Percentiles rank a stretch among this genome's conserved stretches.
phyloP scores from a whole-genome alignment of 2,329 filamentous ascomycete species.

The Cladosporium sp. region DNA sequence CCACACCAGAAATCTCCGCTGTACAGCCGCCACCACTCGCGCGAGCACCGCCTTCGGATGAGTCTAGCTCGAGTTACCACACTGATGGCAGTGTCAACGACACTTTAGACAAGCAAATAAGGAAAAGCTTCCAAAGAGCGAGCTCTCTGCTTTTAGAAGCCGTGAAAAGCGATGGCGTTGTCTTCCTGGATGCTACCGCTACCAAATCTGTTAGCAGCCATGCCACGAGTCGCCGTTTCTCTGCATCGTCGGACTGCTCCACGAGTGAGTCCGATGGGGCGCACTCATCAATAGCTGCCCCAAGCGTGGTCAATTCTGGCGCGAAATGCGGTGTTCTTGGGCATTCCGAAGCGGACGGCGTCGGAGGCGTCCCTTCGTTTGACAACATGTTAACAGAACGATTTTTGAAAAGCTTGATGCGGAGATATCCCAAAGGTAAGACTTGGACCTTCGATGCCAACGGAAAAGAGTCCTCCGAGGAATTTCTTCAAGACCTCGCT shows the following conservation, averaged over 20 bases:
- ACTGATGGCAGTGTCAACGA: background rate
- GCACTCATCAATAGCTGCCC: background rate
- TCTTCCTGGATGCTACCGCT: slow-evolving; percentile 37
- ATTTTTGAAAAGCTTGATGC: slow-evolving; percentile 21
- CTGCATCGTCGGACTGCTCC: background rate
- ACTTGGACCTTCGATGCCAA: slow-evolving; percentile 24
- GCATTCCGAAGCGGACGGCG: slow-evolving; percentile 9
- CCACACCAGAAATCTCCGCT: background rate
- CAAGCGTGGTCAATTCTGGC: background rate
- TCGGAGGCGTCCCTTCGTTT: background rate
- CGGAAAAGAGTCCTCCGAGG: background rate
- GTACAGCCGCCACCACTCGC: background rate
- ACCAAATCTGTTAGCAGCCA: slow-evolving; percentile 12
- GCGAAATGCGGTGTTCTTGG: background rate
- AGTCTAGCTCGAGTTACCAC: background rate
- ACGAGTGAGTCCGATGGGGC: background rate
- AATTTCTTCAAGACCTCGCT: background rate
- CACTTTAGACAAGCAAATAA: background rate
- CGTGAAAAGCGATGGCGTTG: slow-evolving; percentile 47
- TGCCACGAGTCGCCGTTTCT: background rate
- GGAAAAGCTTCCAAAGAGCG: background rate
- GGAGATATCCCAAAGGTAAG: slow-evolving; percentile 21
- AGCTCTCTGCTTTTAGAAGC: slow-evolving; percentile 41
- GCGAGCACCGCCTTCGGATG: background rate
- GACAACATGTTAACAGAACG: slow-evolving; percentile 13